Evolutionary conservation across 148 eudicot species (phyloP).

Genomic region (Fagopyrum homotropicum): DNA sequence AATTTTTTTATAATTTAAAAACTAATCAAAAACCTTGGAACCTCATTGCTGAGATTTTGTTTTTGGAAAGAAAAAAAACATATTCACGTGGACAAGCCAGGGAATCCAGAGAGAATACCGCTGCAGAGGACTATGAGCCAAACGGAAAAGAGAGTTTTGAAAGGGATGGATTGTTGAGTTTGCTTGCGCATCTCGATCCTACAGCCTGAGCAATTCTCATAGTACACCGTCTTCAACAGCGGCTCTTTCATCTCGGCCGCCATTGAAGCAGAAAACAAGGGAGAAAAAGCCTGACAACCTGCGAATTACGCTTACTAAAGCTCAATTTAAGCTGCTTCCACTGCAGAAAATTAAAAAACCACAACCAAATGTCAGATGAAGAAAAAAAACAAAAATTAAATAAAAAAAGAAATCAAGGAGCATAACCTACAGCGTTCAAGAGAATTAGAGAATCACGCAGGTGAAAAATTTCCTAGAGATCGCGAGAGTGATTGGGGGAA

Average conservation of each 20-base stretch:
- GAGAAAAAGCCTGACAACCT: not conserved
- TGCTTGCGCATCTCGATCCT: constrained; percentile 42
- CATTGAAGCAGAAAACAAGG: not conserved
- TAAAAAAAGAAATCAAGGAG: not conserved
- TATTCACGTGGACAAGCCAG: not conserved
- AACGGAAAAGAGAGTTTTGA: constrained; percentile 38
- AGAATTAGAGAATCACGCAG: not conserved
- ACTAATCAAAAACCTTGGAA: too few relatives aligned
- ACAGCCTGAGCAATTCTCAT: constrained; percentile 72
- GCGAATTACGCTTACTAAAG: not conserved
- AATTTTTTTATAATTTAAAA: too few relatives aligned
- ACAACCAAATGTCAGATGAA: not conserved
- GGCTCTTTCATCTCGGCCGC: constrained; percentile 12
- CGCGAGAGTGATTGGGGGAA: not conserved
- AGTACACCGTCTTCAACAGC: constrained; percentile 33
- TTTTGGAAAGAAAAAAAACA: too few relatives aligned
- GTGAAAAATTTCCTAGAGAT: not conserved
- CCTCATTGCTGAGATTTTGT: too few relatives aligned
- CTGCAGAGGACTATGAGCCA: constrained; percentile 52
- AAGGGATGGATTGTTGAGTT: constrained; percentile 35
- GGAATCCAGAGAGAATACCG: constrained; percentile 23
- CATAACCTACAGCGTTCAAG: not conserved
- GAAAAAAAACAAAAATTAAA: not conserved
- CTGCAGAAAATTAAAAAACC: not conserved
- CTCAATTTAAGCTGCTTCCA: not conserved